Conservation (phyloP, 2,329 filamentous ascomycete species). For the Sporothrix luriei region DNA sequence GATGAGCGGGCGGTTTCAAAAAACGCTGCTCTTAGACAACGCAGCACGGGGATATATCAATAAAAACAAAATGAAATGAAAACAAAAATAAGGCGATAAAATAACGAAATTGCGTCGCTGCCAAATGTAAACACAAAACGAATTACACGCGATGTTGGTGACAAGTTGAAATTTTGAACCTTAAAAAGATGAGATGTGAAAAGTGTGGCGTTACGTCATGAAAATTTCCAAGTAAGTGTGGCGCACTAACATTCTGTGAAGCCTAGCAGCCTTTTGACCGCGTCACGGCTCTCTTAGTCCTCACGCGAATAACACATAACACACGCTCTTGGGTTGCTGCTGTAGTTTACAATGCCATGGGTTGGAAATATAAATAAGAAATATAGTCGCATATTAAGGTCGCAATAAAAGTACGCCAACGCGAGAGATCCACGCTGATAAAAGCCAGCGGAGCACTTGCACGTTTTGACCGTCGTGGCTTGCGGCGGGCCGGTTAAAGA, state of each 20-base stretch:
- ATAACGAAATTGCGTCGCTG: background rate
- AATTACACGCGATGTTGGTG: conserved; percentile 9
- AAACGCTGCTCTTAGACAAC: background rate
- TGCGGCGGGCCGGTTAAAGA: background rate
- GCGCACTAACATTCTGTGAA: conserved; percentile 27
- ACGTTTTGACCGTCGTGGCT: background rate
- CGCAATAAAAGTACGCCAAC: background rate
- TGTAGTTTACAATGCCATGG: conserved; percentile 2
- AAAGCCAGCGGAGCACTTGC: background rate
- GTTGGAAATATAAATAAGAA: background rate
- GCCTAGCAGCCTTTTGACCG: background rate
- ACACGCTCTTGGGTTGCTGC: background rate
- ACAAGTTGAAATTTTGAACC: background rate
- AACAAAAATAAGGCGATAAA: background rate
- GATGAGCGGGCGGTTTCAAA: background rate
- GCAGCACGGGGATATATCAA: background rate
- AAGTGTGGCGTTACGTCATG: conserved; percentile 32
- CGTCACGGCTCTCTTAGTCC: background rate
- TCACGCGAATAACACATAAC: background rate
- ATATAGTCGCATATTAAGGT: background rate
- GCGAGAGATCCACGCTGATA: background rate
- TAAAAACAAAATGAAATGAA: no score
- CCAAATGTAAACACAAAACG: background rate
- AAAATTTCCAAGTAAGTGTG: conserved; percentile 28
- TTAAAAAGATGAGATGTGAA: background rate